phyloP scores from a whole-genome alignment of 208 protist genomes.

The Phytomonas sp. region DNA sequence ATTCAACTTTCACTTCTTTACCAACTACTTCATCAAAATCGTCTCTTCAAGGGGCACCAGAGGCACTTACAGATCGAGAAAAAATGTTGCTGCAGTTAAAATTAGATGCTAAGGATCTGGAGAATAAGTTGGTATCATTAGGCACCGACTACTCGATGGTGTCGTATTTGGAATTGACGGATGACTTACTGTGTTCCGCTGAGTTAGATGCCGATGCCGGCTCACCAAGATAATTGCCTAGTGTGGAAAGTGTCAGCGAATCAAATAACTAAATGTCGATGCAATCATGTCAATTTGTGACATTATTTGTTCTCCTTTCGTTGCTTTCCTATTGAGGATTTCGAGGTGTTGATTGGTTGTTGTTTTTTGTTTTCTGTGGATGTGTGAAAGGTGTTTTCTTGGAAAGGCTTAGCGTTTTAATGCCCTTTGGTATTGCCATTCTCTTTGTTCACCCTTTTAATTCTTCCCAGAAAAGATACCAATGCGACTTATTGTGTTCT shows the following conservation, averaged over 20 bases:
- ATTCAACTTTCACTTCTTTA: neutral
- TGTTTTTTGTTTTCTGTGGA: neutral
- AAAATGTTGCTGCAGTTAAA: constrained; percentile 85
- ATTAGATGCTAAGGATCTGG: constrained; percentile 57
- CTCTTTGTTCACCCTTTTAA: neutral
- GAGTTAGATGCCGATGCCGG: neutral
- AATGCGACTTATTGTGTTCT: neutral
- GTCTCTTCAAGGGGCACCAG: constrained; percentile 23
- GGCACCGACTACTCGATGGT: neutral
- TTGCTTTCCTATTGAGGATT: neutral
- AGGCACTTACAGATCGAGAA: constrained; percentile 73
- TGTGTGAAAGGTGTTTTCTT: neutral
- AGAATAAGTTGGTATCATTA: constrained; percentile 9
- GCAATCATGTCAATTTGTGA: neutral
- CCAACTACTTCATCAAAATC: neutral
- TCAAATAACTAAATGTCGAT: neutral
- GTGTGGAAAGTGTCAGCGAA: neutral
- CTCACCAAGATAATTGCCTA: neutral
- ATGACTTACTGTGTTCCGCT: neutral
- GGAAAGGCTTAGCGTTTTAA: neutral
- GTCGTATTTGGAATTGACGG: neutral
- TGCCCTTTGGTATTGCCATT: neutral
- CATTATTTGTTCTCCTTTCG: neutral
- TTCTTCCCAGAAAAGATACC: neutral
- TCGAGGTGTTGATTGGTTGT: neutral